Conservation (phyloP, 805 yeast species). For the Yarrowia alimentaria region DNA sequence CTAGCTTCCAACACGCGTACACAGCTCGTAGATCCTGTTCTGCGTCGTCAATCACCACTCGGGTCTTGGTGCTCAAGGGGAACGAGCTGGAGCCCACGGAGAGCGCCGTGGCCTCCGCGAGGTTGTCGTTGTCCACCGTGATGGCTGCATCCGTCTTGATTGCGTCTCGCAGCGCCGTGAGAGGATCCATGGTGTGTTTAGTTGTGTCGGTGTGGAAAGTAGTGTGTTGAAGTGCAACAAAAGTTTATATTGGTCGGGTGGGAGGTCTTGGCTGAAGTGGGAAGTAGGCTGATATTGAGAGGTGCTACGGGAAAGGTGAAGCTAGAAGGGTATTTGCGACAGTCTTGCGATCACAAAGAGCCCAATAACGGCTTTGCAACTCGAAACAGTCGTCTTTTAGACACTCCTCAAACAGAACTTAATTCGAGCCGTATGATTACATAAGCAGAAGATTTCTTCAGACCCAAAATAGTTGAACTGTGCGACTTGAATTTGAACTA, state of each 20-base stretch:
- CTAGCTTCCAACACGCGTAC: slow-evolving; percentile 74
- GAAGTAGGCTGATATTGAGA: too few relatives aligned
- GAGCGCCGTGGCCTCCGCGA: slow-evolving; percentile 29
- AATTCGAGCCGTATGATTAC: too few relatives aligned
- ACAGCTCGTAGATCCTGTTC: slow-evolving; percentile 53
- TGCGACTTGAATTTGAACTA: too few relatives aligned
- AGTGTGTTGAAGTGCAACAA: slow-evolving; percentile 40
- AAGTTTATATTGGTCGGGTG: neutral
- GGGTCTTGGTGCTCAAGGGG: slow-evolving; percentile 2
- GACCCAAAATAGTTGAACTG: too few relatives aligned
- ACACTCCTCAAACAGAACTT: too few relatives aligned
- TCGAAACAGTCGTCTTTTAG: too few relatives aligned
- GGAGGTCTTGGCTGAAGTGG: too few relatives aligned
- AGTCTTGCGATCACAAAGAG: too few relatives aligned
- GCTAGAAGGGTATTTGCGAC: too few relatives aligned
- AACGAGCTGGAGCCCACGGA: slow-evolving; percentile 9
- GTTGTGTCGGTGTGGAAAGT: slow-evolving; percentile 48
- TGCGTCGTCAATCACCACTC: slow-evolving; percentile 18
- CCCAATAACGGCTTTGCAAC: too few relatives aligned
- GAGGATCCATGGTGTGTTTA: slow-evolving; percentile 34
- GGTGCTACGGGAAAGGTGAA: too few relatives aligned
- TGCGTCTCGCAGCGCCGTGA: slow-evolving; percentile 39
- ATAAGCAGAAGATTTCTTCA: too few relatives aligned
- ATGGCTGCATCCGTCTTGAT: slow-evolving; percentile 35
- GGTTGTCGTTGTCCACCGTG: slow-evolving; percentile 33